Base-by-base conservation (phyloP, 176 grass and related monocot species). In the Oryza rufipogon region DNA sequence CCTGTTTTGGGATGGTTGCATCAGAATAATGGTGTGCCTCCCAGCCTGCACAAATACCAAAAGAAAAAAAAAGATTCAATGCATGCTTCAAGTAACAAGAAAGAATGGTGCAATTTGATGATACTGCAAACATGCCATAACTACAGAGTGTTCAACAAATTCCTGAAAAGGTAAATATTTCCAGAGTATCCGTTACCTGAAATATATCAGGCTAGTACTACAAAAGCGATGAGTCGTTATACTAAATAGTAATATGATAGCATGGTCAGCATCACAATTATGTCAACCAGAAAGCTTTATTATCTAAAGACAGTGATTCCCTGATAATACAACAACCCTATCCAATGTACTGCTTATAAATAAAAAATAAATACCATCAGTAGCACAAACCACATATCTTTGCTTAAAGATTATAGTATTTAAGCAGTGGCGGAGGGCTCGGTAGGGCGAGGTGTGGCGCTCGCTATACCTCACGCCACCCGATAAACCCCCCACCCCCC, bases 1-100 rank as follows among this genome's bases (percentile, higher is more conserved):
- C 87, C 93, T 88, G 54, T 85, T 95, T 76, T 90, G 96, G 70
- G 96, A 92, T 85, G 93, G 90, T 58, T 98, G 93, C 96, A 98
- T 95, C 70, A 98, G 84, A 85, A 98, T 95, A 85, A 98, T 98
- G 44, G 96, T 95, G 87, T 98, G 96, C 83, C 85, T 98, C 65
- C 91, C 92, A 85, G 89, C 82, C 96, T 98, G 87, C 82, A 91
- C 83, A n/a, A n/a, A 68, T 80, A 30, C 33, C 7, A 6, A 23
- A 64, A 80, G 1, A 36, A 44, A 73, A 60, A 64, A 80, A 5
- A 51, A 73, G 44, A 82, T 78, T 51, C 64, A 87, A 30, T 23
- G 42, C 32, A 51, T 77, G 17, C 54, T 74, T 6, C 49, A 71
- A 45, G 36, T 34, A 34, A 66, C 16, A 12, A 39, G 19, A 56